Base-by-base conservation (phyloP, 805 yeast genomes). In the Yarrowia sp. region DNA sequence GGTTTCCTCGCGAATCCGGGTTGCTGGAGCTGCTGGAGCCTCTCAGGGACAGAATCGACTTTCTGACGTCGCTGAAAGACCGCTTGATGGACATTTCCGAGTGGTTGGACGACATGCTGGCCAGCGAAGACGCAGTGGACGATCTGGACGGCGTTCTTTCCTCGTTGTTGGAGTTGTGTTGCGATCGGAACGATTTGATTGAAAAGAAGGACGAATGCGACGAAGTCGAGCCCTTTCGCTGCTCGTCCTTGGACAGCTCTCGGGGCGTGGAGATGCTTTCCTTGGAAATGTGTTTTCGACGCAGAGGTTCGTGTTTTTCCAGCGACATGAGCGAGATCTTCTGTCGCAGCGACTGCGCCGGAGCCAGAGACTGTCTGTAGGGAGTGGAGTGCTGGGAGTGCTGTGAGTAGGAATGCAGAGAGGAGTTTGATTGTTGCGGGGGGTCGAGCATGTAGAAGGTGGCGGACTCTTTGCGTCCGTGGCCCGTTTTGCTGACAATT, bases 31-130 rank as follows among this genome's bases (percentile, higher is more conserved):
- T 40, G 60, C 33, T 13, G 47, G 58, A 66, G 43, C 52, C 42
- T 34, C 46, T 42, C 43, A 47, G 66, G 33, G 38, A 70, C 19
- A 34, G 14, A 42, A 50, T 49, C 60, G 66, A n/a, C 69, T 66
- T n/a, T 69, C 67, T 4, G 64, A 40, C 39, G 30, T 63, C 56
- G 24, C 66, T 60, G 39, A 70, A 46, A 13, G 71, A 68, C 61
- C 70, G 53, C 43, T 68, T 68, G 55, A 70, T 50, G 44, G 69
- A 70, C 38, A 61, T 56, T 19, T 69, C 60, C 9, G 70, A 63
- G 44, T 70, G 60, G 43, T 40, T 63, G 39, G 55, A 38, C n/a
- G 63, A 63, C 19, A 64, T 43, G 42, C 38, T 34, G 17, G 55
- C 58, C 50, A 33, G 52, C n/a, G 55, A 43, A 14, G 70, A 67